Evolutionary conservation across 1,284 basidiomycete genomes (phyloP).

Genomic region (Cystobasidium pallidum): DNA sequence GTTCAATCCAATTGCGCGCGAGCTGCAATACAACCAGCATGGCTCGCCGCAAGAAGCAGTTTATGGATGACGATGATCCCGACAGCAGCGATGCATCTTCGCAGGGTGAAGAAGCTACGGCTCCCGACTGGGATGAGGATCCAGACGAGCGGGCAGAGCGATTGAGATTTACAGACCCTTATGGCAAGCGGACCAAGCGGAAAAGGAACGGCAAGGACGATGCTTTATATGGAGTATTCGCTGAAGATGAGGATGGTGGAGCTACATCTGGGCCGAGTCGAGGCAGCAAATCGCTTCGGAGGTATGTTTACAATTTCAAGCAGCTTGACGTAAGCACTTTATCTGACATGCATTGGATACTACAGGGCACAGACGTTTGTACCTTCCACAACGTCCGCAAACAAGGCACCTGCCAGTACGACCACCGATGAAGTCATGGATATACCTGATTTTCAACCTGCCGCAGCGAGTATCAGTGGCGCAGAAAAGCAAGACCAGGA

Average conservation of each 20-base stretch:
- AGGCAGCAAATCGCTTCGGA: slow-evolving; percentile 50
- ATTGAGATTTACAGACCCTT: slow-evolving; percentile 76
- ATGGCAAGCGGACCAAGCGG: slow-evolving; percentile 66
- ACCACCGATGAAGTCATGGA: slow-evolving; percentile 1
- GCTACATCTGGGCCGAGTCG: slow-evolving; percentile 51
- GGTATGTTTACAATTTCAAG: slow-evolving; percentile 44
- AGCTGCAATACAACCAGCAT: slow-evolving; percentile 60
- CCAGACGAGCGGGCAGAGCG: slow-evolving; percentile 75
- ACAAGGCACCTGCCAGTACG: neutral
- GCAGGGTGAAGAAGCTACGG: slow-evolving; percentile 58
- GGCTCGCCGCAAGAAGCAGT: slow-evolving; percentile 77
- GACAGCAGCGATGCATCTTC: slow-evolving; percentile 64
- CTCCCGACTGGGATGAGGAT: slow-evolving; percentile 60
- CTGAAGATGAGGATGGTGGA: slow-evolving; percentile 70
- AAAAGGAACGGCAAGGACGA: slow-evolving; percentile 70
- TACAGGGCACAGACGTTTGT: slow-evolving; percentile 27
- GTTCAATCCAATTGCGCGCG: neutral
- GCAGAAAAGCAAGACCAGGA: neutral
- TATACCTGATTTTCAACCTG: slow-evolving; percentile 25
- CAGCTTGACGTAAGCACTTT: neutral
- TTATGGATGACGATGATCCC: slow-evolving; percentile 74
- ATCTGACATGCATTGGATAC: neutral
- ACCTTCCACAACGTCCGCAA: neutral
- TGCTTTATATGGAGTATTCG: slow-evolving; percentile 82
- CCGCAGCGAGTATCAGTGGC: neutral